Evolutionary conservation across 352 stramenopile genomes (phyloP).

Genomic region (Thalassiosira exigua): DNA sequence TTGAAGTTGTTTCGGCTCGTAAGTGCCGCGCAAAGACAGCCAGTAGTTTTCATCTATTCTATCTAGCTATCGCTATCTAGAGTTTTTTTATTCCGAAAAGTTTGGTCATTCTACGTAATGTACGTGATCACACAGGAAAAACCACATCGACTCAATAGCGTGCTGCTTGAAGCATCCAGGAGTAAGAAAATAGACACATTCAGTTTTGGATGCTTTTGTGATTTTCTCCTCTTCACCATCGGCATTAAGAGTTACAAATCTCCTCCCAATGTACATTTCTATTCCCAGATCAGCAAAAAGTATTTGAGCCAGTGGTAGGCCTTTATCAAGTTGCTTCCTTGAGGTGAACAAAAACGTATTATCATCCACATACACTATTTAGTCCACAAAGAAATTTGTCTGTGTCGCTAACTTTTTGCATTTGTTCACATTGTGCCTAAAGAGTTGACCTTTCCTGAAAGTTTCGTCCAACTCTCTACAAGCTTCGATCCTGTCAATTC

Average conservation of each 20-base stretch:
- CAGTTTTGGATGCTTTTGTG: background rate
- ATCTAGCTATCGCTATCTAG: too few species aligned
- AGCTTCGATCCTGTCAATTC: slow-evolving; percentile 1
- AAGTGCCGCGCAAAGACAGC: too few species aligned
- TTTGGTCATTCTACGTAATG: too few species aligned
- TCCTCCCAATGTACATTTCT: slow-evolving; percentile 35
- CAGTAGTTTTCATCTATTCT: too few species aligned
- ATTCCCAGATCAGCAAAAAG: slow-evolving; percentile 18
- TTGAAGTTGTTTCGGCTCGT: too few species aligned
- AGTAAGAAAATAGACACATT: background rate
- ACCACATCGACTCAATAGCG: background rate
- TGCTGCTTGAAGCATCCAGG: background rate
- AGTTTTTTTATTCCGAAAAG: too few species aligned
- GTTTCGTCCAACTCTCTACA: background rate
- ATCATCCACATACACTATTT: slow-evolving; percentile 23
- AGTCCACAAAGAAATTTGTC: background rate
- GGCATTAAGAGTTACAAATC: background rate
- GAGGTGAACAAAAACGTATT: slow-evolving; percentile 7
- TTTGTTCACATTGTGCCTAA: slow-evolving; percentile 2
- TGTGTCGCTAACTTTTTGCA: background rate
- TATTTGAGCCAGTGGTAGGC: slow-evolving; percentile 12
- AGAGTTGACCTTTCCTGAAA: background rate
- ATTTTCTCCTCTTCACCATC: background rate
- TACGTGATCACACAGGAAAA: too few species aligned
- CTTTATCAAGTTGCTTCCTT: slow-evolving; percentile 7